Evolutionary conservation across 2,329 filamentous ascomycete species (phyloP).

Genomic region (Alternaria novae-zelandiae): DNA sequence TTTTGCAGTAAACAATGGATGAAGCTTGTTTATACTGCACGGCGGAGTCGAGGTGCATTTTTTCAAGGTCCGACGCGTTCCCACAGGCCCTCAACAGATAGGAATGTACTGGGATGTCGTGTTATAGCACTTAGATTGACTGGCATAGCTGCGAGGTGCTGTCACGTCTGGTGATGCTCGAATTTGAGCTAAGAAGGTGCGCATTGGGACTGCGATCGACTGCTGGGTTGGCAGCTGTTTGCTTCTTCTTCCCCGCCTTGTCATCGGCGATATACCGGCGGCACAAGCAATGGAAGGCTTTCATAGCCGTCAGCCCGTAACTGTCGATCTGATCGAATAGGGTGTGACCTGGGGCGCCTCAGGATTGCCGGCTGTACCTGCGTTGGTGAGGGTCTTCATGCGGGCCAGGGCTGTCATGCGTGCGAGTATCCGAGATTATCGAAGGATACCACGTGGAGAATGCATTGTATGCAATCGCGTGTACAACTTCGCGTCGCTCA

Average conservation of each 20-base stretch:
- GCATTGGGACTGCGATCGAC: neutral
- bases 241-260: conserved; percentile 1
- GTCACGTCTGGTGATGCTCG: neutral
- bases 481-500: neutral
- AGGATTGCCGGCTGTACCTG: neutral
- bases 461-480: neutral
- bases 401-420: neutral
- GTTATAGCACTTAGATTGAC: neutral
- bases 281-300: conserved; percentile 5
- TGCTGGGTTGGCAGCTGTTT: conserved; percentile 2
- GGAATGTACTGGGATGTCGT: neutral
- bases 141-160: neutral
- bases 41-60: neutral
- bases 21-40: neutral
- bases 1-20: neutral
- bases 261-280: conserved; percentile 4
- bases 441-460: neutral
- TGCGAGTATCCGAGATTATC: neutral
- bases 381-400: neutral
- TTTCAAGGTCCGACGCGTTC: neutral
- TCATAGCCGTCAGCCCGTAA: neutral
- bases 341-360: conserved; percentile 13
- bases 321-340: neutral
- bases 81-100: neutral
- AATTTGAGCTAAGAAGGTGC: neutral